These are phyloP conservation scores for Astrephomene gubernaculifera DNA, from an alignment of 139 green algal genomes.

Conservation along the genomic window DNA sequence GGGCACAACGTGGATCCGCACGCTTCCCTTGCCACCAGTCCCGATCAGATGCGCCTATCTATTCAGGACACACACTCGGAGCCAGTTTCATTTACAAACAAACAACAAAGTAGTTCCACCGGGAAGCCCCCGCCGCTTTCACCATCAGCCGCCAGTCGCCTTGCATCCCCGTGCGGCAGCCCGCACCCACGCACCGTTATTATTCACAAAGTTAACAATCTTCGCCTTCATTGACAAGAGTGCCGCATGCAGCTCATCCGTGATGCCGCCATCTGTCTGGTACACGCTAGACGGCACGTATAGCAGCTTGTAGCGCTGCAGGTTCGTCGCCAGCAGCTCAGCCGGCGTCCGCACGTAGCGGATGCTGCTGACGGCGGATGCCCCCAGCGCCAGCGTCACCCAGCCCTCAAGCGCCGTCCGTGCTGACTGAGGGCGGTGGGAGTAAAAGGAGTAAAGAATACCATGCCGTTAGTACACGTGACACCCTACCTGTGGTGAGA, in stretches of 20 bases:
- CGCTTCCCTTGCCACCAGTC: too few relatives aligned
- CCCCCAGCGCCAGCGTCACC: neutral
- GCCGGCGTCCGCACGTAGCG: neutral
- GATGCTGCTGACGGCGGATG: neutral
- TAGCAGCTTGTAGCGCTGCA: constrained; percentile 4
- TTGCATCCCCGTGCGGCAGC: too few relatives aligned
- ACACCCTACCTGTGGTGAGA: too few relatives aligned
- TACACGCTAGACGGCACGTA: neutral
- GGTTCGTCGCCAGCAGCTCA: neutral
- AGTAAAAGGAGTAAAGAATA: neutral
- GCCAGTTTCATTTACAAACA: too few relatives aligned
- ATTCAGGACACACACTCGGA: too few relatives aligned
- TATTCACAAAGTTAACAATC: constrained; percentile 37
- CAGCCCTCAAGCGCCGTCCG: neutral
- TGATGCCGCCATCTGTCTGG: constrained; percentile 30
- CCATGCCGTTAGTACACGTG: too few relatives aligned
- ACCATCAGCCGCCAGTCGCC: too few relatives aligned
- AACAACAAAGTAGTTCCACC: neutral
- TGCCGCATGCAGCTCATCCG: constrained; percentile 27
- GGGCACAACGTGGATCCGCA: neutral
- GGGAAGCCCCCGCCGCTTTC: too few relatives aligned
- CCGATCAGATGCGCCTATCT: too few relatives aligned
- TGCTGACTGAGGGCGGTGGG: neutral
- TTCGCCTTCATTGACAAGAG: constrained; percentile 6
- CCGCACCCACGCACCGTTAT: neutral